These are phyloP conservation scores for Debaryomyces castellii DNA, from an alignment of 805 yeast species.

Conservation along the genomic window DNA sequence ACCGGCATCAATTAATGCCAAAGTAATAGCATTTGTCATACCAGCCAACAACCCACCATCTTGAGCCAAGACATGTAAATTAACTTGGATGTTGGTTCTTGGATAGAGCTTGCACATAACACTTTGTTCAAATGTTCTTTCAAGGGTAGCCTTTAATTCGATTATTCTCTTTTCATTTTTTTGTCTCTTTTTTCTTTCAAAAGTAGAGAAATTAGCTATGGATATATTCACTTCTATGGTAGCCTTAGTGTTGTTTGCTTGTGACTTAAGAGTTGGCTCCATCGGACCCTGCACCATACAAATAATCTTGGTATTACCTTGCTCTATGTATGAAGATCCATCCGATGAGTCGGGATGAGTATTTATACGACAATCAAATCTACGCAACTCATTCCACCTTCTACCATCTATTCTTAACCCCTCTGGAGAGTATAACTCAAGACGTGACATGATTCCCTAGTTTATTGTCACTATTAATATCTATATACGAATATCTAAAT, in stretches of 20 bases:
- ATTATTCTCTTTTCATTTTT: constrained; percentile 69
- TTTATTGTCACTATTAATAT: not conserved
- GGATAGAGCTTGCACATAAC: constrained; percentile 76
- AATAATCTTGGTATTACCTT: constrained; percentile 86
- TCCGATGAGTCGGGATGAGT: constrained; percentile 88
- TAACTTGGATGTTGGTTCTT: constrained; percentile 74
- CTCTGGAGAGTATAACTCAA: constrained; percentile 92
- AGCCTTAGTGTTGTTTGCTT: constrained; percentile 51
- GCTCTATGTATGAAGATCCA: constrained; percentile 90
- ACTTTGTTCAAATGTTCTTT: constrained; percentile 72
- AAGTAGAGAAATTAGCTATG: constrained; percentile 78
- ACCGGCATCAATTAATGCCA: constrained; percentile 94
- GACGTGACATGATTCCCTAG: constrained; percentile 48
- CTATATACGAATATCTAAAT: not conserved
- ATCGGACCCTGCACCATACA: constrained; percentile 88
- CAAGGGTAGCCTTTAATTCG: constrained; percentile 65
- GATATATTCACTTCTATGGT: constrained; percentile 62
- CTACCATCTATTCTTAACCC: constrained; percentile 93
- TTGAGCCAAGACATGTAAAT: constrained; percentile 75
- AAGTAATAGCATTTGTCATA: constrained; percentile 79
- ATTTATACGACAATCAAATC: constrained; percentile 75
- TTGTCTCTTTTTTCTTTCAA: constrained; percentile 68
- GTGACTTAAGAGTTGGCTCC: constrained; percentile 67
- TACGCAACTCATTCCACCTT: constrained; percentile 89
- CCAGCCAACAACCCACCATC: constrained; percentile 88